Evolutionary conservation across 2,329 filamentous ascomycete species (phyloP).

Genomic region (Fusarium nurragi): DNA sequence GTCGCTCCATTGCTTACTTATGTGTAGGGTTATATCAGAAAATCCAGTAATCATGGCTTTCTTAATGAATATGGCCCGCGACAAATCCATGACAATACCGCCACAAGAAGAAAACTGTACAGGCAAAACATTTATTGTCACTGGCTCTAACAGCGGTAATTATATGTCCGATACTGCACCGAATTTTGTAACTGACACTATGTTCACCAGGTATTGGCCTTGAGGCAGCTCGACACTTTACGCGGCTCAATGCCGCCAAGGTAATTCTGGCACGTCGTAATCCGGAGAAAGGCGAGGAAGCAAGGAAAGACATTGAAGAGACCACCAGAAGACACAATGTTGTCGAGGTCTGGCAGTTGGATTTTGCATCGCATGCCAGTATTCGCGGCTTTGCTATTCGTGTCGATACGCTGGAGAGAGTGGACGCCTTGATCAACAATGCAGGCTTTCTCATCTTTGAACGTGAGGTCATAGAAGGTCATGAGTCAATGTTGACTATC

Average conservation of each 20-base stretch:
- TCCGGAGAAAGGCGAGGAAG: conserved; percentile 53
- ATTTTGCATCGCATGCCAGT: conserved; percentile 53
- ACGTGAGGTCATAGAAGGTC: conserved; percentile 48
- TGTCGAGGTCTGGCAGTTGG: conserved; percentile 57
- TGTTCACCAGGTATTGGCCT: conserved; percentile 50
- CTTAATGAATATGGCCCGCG: conserved; percentile 9
- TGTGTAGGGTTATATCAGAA: too few relatives aligned
- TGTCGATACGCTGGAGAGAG: conserved; percentile 47
- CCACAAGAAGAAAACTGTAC: conserved; percentile 47
- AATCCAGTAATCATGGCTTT: background rate
- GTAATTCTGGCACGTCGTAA: conserved; percentile 56
- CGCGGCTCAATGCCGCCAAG: conserved; percentile 50
- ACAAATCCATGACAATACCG: conserved; percentile 42
- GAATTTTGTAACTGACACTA: background rate
- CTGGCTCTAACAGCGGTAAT: conserved; percentile 53
- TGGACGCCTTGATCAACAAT: conserved; percentile 57
- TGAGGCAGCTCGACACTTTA: conserved; percentile 55
- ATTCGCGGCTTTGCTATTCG: conserved; percentile 50
- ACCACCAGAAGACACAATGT: conserved; percentile 37
- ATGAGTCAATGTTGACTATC: conserved; percentile 55
- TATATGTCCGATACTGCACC: fast-evolving
- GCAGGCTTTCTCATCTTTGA: conserved; percentile 43
- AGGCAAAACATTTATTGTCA: conserved; percentile 53
- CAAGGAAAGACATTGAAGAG: conserved; percentile 50
- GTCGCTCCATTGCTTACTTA: too few relatives aligned